phyloP scores from a whole-genome alignment of 108 stramenopile genomes.

The Pseudonitzschia multiseries region DNA sequence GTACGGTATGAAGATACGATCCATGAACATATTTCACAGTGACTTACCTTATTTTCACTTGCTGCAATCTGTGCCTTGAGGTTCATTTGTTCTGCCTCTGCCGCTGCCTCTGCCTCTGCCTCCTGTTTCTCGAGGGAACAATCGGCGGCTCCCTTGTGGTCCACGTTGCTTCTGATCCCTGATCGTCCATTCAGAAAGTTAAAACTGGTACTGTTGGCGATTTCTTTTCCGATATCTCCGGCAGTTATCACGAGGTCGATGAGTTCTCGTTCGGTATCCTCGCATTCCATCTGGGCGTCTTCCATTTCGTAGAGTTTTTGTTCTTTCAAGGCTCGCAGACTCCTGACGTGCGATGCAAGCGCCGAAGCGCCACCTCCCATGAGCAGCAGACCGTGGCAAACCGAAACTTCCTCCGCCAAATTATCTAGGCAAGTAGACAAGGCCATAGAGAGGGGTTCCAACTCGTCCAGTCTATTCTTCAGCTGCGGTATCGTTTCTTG shows the following conservation, averaged over 20 bases:
- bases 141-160: background rate
- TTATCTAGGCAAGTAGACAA: constrained; percentile 72
- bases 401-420: constrained; percentile 70
- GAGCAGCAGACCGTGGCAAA: constrained; percentile 67
- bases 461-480: constrained; percentile 52
- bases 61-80: constrained; percentile 47
- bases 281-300: constrained; percentile 41
- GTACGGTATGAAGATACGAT: too few species aligned
- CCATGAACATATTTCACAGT: too few species aligned
- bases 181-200: constrained; percentile 5
- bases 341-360: constrained; percentile 67
- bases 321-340: constrained; percentile 52
- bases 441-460: constrained; percentile 43
- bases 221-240: constrained; percentile 29
- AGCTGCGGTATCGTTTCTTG: constrained; percentile 31
- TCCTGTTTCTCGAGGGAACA: constrained; percentile 2
- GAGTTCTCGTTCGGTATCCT: constrained; percentile 64
- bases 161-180: background rate
- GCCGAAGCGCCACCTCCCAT: constrained; percentile 63
- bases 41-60: constrained; percentile 44
- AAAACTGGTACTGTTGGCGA: constrained; percentile 8
- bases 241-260: constrained; percentile 29
- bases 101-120: constrained; percentile 15
- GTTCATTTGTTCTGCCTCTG: constrained; percentile 26
- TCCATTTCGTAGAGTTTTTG: constrained; percentile 38